These are phyloP conservation scores for Neotropicomus parvogracilis DNA, from an alignment of 1,284 basidiomycete genomes.

Conservation along the genomic window DNA sequence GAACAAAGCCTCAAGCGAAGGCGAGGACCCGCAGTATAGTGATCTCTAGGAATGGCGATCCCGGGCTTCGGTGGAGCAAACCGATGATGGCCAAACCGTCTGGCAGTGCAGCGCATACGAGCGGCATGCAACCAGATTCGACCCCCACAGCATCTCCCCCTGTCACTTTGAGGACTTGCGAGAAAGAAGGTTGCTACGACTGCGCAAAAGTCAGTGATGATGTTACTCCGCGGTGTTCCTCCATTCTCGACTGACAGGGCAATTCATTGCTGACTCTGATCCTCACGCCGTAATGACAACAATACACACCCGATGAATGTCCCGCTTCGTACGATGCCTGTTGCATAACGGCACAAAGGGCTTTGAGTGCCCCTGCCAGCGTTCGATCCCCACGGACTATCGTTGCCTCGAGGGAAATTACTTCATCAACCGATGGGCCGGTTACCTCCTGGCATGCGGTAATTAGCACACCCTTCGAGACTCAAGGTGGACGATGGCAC, in stretches of 20 bases:
- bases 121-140: neutral
- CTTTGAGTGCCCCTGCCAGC: neutral
- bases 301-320: neutral
- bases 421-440: slow-evolving; percentile 9
- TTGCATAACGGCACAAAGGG: slow-evolving; percentile 7
- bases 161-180: neutral
- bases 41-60: too few species aligned
- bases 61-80: too few species aligned
- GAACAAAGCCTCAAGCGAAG: too few species aligned
- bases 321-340: slow-evolving; percentile 1
- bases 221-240: slow-evolving; percentile 17
- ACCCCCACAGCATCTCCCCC: too few species aligned
- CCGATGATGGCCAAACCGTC: too few species aligned
- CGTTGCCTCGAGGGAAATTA: slow-evolving; percentile 9
- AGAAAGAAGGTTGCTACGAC: neutral
- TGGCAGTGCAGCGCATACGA: neutral
- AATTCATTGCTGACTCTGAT: slow-evolving; percentile 17
- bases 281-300: slow-evolving; percentile 12
- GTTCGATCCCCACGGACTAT: slow-evolving; percentile 5
- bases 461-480: slow-evolving; percentile 1
- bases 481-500: neutral
- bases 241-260: slow-evolving; percentile 5
- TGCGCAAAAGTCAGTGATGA: slow-evolving; percentile 1
- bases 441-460: slow-evolving; percentile 2
- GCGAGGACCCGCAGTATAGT: too few species aligned